Percentiles rank a stretch among this genome's conserved stretches.
Conservation (phyloP, 768 basidiomycete species). For the Trametes villosa region DNA sequence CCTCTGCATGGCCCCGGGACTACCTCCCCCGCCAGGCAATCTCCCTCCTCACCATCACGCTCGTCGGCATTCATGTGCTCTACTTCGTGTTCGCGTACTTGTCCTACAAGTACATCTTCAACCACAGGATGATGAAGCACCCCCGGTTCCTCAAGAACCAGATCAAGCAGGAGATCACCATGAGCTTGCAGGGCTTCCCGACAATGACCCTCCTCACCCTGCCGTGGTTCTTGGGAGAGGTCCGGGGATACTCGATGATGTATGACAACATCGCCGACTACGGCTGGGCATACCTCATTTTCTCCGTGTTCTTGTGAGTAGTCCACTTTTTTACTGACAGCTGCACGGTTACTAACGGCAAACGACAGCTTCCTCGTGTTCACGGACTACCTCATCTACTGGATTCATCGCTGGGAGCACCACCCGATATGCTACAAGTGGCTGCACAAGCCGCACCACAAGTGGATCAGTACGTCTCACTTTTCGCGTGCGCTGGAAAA, state of each 20-base stretch:
- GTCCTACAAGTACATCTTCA: slow-evolving; percentile 88
- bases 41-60: slow-evolving; percentile 72
- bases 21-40: slow-evolving; percentile 77
- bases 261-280: slow-evolving; percentile 83
- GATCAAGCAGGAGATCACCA: slow-evolving; percentile 76
- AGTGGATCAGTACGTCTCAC: slow-evolving; percentile 84
- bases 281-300: slow-evolving; percentile 71
- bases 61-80: slow-evolving; percentile 79
- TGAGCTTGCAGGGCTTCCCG: slow-evolving; percentile 79
- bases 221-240: slow-evolving; percentile 94
- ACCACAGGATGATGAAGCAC: slow-evolving; percentile 94
- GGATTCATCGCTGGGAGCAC: slow-evolving; percentile 93
- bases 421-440: slow-evolving; percentile 85
- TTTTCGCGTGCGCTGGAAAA: slow-evolving; percentile 47
- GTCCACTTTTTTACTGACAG: slow-evolving; percentile 44
- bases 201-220: slow-evolving; percentile 82
- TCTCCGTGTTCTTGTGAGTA: slow-evolving; percentile 70
- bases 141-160: slow-evolving; percentile 93
- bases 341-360: slow-evolving; percentile 3
- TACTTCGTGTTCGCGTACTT: slow-evolving; percentile 90
- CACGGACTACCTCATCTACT: slow-evolving; percentile 96
- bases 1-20: slow-evolving; percentile 86
- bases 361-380: slow-evolving; percentile 71
- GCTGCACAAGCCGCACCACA: slow-evolving; percentile 98
- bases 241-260: slow-evolving; percentile 78